Evolutionary conservation across 257 asterid genomes (phyloP).

Genomic region (Solanum clarkiae): DNA sequence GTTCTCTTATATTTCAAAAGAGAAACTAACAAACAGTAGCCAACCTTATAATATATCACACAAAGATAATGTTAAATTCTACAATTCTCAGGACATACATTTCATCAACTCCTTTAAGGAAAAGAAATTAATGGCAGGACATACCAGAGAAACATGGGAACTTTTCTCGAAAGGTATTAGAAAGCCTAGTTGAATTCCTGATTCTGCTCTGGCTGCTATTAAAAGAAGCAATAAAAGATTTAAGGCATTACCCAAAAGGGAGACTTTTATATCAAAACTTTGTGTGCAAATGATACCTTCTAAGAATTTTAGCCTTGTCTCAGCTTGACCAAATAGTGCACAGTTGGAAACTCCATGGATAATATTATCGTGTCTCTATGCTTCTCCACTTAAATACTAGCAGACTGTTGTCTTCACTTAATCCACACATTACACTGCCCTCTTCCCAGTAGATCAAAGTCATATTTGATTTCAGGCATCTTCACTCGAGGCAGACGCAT

Average conservation of each 20-base stretch:
- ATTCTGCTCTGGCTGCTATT: too few species aligned
- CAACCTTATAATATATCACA: not conserved
- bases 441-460: not conserved
- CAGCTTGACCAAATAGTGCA: not conserved
- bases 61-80: not conserved
- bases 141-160: not conserved
- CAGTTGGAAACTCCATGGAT: not conserved
- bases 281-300: not conserved
- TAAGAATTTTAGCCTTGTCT: not conserved
- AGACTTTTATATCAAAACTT: not conserved
- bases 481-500: conserved; percentile 2
- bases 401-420: not conserved
- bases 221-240: not conserved
- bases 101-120: not conserved
- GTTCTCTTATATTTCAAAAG: not conserved
- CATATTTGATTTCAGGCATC: conserved; percentile 3
- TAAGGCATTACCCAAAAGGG: not conserved
- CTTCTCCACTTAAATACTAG: not conserved
- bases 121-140: not conserved
- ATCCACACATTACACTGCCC: not conserved
- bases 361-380: not conserved
- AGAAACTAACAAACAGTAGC: not conserved
- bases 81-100: not conserved
- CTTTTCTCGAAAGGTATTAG: not conserved
- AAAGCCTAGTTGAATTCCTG: not conserved